Conservation (phyloP, 73 alveolate genomes). For the Urostyla sp. region DNA sequence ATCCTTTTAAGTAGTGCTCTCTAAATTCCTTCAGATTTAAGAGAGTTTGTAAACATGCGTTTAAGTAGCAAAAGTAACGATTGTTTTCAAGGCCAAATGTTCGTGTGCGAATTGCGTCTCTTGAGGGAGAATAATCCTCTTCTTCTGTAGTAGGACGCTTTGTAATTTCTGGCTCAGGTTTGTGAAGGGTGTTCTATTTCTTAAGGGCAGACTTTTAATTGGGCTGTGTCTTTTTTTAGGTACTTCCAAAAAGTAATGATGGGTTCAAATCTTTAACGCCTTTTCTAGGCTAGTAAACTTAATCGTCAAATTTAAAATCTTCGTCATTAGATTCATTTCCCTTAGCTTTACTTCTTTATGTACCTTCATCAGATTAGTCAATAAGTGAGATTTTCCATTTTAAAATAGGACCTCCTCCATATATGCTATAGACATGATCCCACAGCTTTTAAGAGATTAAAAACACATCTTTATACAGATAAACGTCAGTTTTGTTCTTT, state of each 20-base stretch:
- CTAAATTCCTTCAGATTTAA: constrained; percentile 3
- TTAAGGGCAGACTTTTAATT: not conserved
- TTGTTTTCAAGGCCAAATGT: constrained; percentile 52
- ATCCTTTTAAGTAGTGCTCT: not conserved
- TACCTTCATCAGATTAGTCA: no score
- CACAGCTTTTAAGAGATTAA: constrained; percentile 13
- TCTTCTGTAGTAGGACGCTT: not conserved
- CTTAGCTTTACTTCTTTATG: no score
- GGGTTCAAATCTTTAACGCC: no score
- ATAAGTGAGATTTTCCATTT: constrained; percentile 55
- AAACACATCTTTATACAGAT: constrained; percentile 50
- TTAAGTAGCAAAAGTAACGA: constrained; percentile 46
- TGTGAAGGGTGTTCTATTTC: not conserved
- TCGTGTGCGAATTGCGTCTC: no score
- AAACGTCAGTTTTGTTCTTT: not conserved
- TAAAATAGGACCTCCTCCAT: constrained; percentile 54
- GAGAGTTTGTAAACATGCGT: constrained; percentile 47
- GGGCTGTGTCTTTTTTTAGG: not conserved
- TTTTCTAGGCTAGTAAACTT: not conserved
- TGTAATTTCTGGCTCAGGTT: not conserved
- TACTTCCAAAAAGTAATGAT: not conserved
- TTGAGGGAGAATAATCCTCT: not conserved
- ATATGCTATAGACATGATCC: constrained; percentile 1
- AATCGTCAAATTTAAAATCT: not conserved
- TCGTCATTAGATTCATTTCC: no score